Evolutionary conservation across 164 flowering plant species (phyloP).

Genomic region (Vitis vinifera): DNA sequence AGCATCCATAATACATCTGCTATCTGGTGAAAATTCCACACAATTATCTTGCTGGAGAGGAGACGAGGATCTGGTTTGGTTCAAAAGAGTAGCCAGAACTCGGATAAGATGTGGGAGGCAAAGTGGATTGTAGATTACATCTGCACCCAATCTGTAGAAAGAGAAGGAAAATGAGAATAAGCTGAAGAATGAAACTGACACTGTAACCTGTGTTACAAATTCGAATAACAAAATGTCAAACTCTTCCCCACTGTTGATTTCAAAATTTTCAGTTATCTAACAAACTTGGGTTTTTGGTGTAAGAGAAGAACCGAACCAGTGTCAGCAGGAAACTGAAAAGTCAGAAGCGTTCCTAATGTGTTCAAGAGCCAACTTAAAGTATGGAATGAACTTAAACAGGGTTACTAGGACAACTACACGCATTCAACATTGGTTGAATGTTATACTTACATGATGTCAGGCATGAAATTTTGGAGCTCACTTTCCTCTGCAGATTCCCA

Average conservation of each 20-base stretch:
- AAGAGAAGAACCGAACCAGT: no score
- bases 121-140: constrained; percentile 80
- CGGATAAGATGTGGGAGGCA: constrained; percentile 83
- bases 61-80: constrained; percentile 2
- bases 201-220: no score
- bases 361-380: no score
- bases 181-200: no score
- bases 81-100: constrained; percentile 39
- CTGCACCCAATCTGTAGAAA: constrained; percentile 84
- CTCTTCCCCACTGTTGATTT: no score
- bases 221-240: no score
- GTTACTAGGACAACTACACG: no score
- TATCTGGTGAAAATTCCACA: not conserved
- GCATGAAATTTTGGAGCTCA: constrained; percentile 47
- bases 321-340: no score
- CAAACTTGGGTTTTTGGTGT: no score
- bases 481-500: constrained; percentile 82
- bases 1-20: not conserved
- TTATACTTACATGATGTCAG: constrained; percentile 74
- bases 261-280: no score
- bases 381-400: no score
- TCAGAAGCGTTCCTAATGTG: no score
- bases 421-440: not conserved
- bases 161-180: not conserved
- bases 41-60: not conserved